phyloP scores from a whole-genome alignment of 176 grass and related monocot genomes.

The Elaeis guineensis region DNA sequence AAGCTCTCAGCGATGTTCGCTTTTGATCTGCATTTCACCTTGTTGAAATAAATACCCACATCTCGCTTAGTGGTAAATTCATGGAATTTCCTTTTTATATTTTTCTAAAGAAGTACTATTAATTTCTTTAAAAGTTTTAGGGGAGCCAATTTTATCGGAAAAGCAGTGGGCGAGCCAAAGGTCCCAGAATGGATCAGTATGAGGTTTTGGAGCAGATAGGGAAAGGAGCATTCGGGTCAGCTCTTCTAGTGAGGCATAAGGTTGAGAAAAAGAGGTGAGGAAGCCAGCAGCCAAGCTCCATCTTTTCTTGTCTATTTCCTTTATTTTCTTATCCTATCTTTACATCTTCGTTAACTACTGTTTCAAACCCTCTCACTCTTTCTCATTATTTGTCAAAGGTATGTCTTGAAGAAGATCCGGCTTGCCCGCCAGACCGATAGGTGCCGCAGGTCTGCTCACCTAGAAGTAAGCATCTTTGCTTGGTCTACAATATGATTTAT shows the following conservation, averaged over 20 bases:
- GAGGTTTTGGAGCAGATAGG: conserved; percentile 97
- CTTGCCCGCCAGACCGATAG: conserved; percentile 79
- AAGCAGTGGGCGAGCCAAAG: conserved; percentile 10
- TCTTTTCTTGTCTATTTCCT: conserved; percentile 5
- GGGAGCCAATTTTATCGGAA: conserved; percentile 5
- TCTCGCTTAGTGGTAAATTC: no score
- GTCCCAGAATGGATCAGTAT: conserved; percentile 65
- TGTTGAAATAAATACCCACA: no score
- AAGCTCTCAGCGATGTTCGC: no score
- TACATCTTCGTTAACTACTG: not conserved
- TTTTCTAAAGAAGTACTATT: no score
- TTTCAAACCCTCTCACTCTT: not conserved
- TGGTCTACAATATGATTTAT: no score
- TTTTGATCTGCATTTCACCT: no score
- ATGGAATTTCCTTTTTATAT: no score
- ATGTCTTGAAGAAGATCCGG: conserved; percentile 95
- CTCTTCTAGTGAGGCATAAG: conserved; percentile 78
- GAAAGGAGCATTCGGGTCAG: conserved; percentile 86
- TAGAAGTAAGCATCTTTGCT: conserved; percentile 47
- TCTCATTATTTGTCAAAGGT: conserved; percentile 32
- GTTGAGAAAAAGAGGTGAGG: conserved; percentile 83
- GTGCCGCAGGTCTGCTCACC: conserved; percentile 78
- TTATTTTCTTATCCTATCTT: conserved; percentile 6
- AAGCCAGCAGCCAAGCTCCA: not conserved
- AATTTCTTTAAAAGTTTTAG: no score